phyloP scores from a whole-genome alignment of 768 basidiomycete species.

The Lentinula boryana region DNA sequence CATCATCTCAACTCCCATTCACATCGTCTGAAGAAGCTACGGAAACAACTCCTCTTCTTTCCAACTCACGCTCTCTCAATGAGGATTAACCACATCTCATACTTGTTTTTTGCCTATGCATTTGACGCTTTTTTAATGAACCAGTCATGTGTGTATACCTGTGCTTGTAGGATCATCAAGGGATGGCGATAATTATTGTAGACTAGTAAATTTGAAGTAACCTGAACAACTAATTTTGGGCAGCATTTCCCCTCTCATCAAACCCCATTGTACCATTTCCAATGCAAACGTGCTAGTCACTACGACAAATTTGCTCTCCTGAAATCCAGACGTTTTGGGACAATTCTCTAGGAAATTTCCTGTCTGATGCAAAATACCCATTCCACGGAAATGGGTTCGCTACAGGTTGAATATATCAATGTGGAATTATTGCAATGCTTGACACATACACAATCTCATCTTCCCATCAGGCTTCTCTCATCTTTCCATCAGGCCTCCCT shows the following conservation, averaged over 20 bases:
- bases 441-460: background rate
- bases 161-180: background rate
- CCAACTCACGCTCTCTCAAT: background rate
- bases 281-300: too few relatives aligned
- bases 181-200: background rate
- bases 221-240: background rate
- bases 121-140: background rate
- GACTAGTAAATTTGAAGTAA: background rate
- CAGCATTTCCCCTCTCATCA: background rate
- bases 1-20: background rate
- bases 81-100: background rate
- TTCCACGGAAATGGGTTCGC: background rate
- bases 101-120: background rate
- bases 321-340: background rate
- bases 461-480: constrained; percentile 11
- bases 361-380: background rate
- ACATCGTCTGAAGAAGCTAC: background rate
- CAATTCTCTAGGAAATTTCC: background rate
- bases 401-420: background rate
- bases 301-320: too few relatives aligned
- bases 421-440: background rate
- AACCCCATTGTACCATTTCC: background rate
- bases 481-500: constrained; percentile 21
- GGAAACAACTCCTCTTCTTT: constrained; percentile 9
- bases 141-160: background rate